phyloP scores from a whole-genome alignment of 177 flowering plant genomes.

The Telopea speciosissima region DNA sequence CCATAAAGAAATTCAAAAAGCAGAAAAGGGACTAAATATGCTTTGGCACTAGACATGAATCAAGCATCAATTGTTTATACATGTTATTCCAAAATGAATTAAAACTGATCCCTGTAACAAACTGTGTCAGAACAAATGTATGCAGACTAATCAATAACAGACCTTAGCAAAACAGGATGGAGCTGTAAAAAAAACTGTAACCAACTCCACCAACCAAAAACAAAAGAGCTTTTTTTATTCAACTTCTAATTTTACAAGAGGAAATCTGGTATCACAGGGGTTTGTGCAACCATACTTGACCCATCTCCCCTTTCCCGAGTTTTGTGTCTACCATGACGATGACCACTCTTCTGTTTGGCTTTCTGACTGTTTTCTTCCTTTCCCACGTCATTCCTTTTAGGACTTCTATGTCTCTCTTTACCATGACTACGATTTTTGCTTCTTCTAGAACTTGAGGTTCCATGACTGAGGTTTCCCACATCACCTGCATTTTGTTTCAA shows the following conservation, averaged over 20 bases:
- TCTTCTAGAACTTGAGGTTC: constrained; percentile 39
- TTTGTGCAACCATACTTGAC: constrained; percentile 35
- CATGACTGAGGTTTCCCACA: constrained; percentile 23
- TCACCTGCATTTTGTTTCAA: constrained; percentile 29
- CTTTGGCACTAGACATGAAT: neutral
- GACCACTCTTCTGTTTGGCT: constrained; percentile 46
- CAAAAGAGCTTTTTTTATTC: neutral
- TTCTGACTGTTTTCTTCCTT: constrained; percentile 34
- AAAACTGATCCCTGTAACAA: neutral
- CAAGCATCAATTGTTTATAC: neutral
- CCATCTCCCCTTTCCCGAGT: constrained; percentile 46
- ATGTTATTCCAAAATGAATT: neutral
- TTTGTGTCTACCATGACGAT: constrained; percentile 47
- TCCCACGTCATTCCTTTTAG: constrained; percentile 30
- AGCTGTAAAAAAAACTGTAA: neutral
- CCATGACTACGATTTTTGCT: constrained; percentile 40
- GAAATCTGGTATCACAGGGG: constrained; percentile 74
- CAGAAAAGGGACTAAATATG: neutral
- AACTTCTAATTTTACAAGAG: constrained; percentile 44
- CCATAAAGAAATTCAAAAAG: neutral
- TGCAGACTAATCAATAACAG: constrained; percentile 18
- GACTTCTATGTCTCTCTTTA: constrained; percentile 50
- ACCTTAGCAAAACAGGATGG: constrained; percentile 11
- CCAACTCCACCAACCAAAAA: constrained; percentile 2
- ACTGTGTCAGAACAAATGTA: neutral